These are phyloP conservation scores for Exophiala calicioides DNA, from an alignment of 2,329 filamentous ascomycete genomes.

Conservation along the genomic window DNA sequence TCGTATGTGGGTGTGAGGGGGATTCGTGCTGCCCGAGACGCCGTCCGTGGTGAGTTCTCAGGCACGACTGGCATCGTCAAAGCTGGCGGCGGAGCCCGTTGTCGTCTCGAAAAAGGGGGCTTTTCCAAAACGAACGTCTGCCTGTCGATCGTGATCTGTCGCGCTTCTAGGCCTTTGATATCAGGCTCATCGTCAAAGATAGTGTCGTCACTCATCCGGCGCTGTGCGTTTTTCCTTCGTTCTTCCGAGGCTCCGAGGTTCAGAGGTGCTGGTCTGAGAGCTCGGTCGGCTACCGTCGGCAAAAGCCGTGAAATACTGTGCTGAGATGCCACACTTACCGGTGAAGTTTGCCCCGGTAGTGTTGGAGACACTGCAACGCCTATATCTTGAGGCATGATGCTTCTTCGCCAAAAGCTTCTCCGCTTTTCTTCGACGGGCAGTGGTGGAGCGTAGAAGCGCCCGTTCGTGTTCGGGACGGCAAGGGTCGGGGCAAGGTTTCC, in stretches of 20 bases:
- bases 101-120: constrained; percentile 13
- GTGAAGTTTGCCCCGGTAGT: constrained; percentile 34
- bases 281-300: constrained; percentile 38
- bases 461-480: constrained; percentile 7
- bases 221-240: constrained; percentile 16
- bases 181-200: constrained; percentile 42
- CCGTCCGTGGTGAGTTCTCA: constrained; percentile 27
- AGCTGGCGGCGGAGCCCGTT: constrained; percentile 12
- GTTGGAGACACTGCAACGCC: constrained; percentile 37
- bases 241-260: constrained; percentile 16
- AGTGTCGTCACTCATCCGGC: constrained; percentile 36
- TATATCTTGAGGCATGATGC: constrained; percentile 33
- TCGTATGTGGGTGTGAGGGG: constrained; percentile 33
- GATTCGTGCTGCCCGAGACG: constrained; percentile 40
- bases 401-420: constrained; percentile 34
- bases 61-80: constrained; percentile 18
- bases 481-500: constrained; percentile 3
- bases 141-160: constrained; percentile 24
- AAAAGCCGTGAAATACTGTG: constrained; percentile 42
- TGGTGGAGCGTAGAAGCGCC: constrained; percentile 26
- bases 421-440: constrained; percentile 26
- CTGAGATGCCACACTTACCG: constrained; percentile 38
- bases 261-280: constrained; percentile 43
- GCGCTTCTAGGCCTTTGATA: constrained; percentile 2
- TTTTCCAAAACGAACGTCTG: constrained; percentile 23